Base-by-base conservation (phyloP, 2,329 filamentous ascomycete genomes). In the Calonectria hawksworthii region DNA sequence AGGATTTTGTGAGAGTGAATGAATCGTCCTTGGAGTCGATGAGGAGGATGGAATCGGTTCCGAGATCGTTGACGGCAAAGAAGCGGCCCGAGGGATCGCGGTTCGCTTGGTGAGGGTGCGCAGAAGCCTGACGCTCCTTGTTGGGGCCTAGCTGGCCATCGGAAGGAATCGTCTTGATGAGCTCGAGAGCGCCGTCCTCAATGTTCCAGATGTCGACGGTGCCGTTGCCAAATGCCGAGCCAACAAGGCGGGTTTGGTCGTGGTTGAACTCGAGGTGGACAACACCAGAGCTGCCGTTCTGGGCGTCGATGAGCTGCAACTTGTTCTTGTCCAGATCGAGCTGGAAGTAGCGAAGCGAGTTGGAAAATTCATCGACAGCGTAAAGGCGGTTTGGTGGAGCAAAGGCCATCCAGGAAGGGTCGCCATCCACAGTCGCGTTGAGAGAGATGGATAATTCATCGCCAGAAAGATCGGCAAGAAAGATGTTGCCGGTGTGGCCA, bases 101-200 rank as follows among this genome's bases (percentile, higher is more conserved):
- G 16, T 63, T 63, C 4, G 56, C 56, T 21, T 63, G 56, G 16
- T 63, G 56, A 10, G 56, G 56, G 34, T 63, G 56, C 11, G 56
- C 56, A 28, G 56, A 63, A 7, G 56, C 56, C 56, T 63, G 56
- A 36, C 56, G 56, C 0, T 28, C 56, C 16, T 28, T 63, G 56
- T 63, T 63, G 34, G 56, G 56, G 23, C 56, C 56, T 2, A 30
- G 34, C 23, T 63, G 23, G 8, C 56, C 56, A 4, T 10, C 3
- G 7, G 56, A 63, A 18, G 34, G 34, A 63, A 63, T 63, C 38
- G 56, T 63, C 34, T 63, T 63, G n/a, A 63, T 63, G 8, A 63
- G 56, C 23, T 63, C 34, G 34, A 63, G 56, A 14, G 13, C 23
- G 34, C 36, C 56, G 16, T 63, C 6, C 16, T 41, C 56, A 41